A percentile compares a stretch with the other conserved stretches of the same genome.
Evolutionary conservation across 352 stramenopile species (phyloP).

Genomic region (Globisporangium okanoganense): DNA sequence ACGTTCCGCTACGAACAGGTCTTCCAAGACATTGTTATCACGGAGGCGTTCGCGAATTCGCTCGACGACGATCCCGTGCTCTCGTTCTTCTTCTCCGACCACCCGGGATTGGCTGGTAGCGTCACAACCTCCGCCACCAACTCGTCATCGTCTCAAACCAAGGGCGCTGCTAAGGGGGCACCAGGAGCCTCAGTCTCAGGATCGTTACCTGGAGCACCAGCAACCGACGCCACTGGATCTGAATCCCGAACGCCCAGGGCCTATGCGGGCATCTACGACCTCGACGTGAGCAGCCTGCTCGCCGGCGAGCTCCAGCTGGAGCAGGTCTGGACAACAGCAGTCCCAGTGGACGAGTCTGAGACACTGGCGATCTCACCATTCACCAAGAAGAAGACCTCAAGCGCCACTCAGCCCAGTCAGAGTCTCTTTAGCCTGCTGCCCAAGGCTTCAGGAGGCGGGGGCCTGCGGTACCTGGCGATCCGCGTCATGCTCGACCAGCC

Average conservation of each 20-base stretch:
- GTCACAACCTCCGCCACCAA: constrained; percentile 6
- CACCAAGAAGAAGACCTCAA: constrained; percentile 4
- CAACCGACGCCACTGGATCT: neutral
- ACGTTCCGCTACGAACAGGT: constrained; percentile 44
- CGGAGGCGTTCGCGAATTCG: constrained; percentile 35
- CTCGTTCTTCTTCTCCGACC: constrained; percentile 61
- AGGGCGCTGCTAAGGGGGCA: constrained; percentile 22
- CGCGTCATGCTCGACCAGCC: constrained; percentile 46
- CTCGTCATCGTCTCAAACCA: constrained; percentile 12
- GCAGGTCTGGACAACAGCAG: constrained; percentile 31
- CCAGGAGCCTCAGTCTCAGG: constrained; percentile 8
- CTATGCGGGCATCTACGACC: constrained; percentile 50
- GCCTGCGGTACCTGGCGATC: constrained; percentile 47
- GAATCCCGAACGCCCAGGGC: constrained; percentile 21
- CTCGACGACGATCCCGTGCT: constrained; percentile 63
- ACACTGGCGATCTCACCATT: neutral
- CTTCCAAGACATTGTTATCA: constrained; percentile 40
- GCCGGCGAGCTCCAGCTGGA: constrained; percentile 33
- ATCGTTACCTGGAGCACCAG: constrained; percentile 3
- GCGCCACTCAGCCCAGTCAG: constrained; percentile 5
- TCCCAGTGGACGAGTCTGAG: neutral
- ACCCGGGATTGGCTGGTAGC: constrained; percentile 22
- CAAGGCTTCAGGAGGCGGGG: neutral
- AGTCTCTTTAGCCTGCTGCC: constrained; percentile 28
- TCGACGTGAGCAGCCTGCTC: constrained; percentile 59